These are phyloP conservation scores for Auriscalpium vulgare DNA, from an alignment of 768 basidiomycete genomes.

Conservation along the genomic window DNA sequence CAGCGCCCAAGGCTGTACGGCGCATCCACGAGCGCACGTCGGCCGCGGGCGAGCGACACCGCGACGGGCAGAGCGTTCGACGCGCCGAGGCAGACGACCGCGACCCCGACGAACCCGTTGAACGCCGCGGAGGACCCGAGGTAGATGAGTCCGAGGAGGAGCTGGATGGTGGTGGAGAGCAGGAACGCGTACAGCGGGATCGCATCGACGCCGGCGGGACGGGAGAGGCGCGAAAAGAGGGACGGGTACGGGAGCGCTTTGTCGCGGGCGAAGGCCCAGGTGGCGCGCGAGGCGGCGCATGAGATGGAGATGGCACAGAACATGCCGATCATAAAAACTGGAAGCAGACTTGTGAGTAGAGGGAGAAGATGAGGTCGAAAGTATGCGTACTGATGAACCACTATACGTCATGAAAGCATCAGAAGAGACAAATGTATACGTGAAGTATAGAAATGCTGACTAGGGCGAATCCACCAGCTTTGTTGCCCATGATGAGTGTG, in stretches of 20 bases:
- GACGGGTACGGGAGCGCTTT: conserved; percentile 49
- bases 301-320: conserved; percentile 63
- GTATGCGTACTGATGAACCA: background rate
- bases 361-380: background rate
- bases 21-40: conserved; percentile 31
- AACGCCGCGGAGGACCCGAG: conserved; percentile 57
- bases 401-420: background rate
- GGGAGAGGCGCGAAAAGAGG: conserved; percentile 39
- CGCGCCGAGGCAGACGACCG: conserved; percentile 58
- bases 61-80: conserved; percentile 57
- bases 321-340: conserved; percentile 46
- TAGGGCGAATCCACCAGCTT: conserved; percentile 54
- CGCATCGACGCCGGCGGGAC: conserved; percentile 29
- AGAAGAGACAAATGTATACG: background rate
- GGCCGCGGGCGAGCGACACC: conserved; percentile 38
- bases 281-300: conserved; percentile 59
- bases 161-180: conserved; percentile 49
- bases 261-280: conserved; percentile 67
- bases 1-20: conserved; percentile 41
- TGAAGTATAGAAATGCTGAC: conserved; percentile 23
- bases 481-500: conserved; percentile 52
- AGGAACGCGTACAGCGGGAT: conserved; percentile 53
- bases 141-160: conserved; percentile 54
- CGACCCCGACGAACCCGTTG: conserved; percentile 61
- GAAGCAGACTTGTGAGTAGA: background rate